These are phyloP conservation scores for Lepidopterella palustris DNA, from an alignment of 495 filamentous ascomycete species.

Conservation along the genomic window DNA sequence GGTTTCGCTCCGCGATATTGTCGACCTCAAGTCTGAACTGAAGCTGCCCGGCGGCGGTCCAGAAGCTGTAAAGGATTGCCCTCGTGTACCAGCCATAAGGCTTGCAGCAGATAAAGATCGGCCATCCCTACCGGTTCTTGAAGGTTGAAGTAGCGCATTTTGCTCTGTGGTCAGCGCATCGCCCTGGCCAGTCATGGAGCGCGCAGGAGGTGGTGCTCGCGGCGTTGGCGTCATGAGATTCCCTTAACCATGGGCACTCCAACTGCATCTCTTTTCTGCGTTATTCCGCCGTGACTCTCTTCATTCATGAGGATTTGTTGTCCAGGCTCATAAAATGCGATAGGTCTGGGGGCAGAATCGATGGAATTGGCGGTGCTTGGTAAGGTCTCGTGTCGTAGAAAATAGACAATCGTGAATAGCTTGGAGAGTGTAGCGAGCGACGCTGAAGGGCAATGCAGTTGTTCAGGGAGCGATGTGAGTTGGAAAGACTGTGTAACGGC, in stretches of 20 bases:
- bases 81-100: constrained; percentile 21
- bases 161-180: constrained; percentile 24
- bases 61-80: constrained; percentile 31
- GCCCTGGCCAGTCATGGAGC: constrained; percentile 26
- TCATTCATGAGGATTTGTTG: constrained; percentile 20
- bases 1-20: constrained; percentile 59
- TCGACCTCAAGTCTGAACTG: constrained; percentile 78
- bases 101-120: constrained; percentile 33
- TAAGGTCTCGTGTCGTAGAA: background rate
- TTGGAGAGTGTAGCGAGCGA: background rate
- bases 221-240: constrained; percentile 33
- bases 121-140: constrained; percentile 34
- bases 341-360: too few species aligned
- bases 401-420: background rate
- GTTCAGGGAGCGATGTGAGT: background rate
- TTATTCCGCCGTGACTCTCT: constrained; percentile 11
- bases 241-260: constrained; percentile 26
- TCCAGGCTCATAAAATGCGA: background rate
- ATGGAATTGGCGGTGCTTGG: too few species aligned
- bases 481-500: background rate
- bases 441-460: background rate
- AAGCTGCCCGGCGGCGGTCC: constrained; percentile 79
- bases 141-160: constrained; percentile 30
- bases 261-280: constrained; percentile 27
- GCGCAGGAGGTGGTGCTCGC: constrained; percentile 18